Conservation (phyloP, 2,329 filamentous ascomycete species). For the Uncinocarpus reesii region DNA sequence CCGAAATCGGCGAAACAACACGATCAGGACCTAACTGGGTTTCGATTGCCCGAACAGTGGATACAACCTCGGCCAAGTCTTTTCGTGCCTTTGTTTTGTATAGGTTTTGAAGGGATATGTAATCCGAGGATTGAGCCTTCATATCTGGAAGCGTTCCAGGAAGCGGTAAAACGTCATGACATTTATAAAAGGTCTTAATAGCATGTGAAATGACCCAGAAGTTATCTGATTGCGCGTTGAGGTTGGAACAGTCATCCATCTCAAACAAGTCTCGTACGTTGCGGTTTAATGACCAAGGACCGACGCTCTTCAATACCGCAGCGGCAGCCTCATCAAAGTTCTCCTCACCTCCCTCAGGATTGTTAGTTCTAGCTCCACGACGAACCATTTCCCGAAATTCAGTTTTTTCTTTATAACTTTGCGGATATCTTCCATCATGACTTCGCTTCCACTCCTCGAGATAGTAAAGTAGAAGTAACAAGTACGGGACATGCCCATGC, state of each 20-base stretch:
- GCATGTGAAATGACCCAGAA: slow-evolving; percentile 89
- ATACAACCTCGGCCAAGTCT: slow-evolving; percentile 66
- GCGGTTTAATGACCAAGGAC: slow-evolving; percentile 55
- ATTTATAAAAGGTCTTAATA: slow-evolving; percentile 63
- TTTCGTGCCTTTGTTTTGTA: slow-evolving; percentile 80
- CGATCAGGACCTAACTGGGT: slow-evolving; percentile 27
- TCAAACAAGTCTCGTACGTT: slow-evolving; percentile 69
- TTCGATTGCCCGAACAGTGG: slow-evolving; percentile 50
- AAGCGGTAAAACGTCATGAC: slow-evolving; percentile 65
- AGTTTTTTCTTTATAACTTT: slow-evolving; percentile 73
- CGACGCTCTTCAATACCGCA: slow-evolving; percentile 80
- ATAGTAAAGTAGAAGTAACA: slow-evolving; percentile 72
- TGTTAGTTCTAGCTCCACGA: slow-evolving; percentile 57
- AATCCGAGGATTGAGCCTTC: slow-evolving; percentile 87
- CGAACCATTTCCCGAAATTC: slow-evolving; percentile 65
- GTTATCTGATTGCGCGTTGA: slow-evolving; percentile 43
- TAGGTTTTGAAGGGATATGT: slow-evolving; percentile 80
- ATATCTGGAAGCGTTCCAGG: slow-evolving; percentile 88
- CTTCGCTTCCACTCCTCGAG: slow-evolving; percentile 66
- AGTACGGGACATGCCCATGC: slow-evolving; percentile 84
- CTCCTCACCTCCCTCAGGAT: slow-evolving; percentile 79
- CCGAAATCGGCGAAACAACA: slow-evolving; percentile 42
- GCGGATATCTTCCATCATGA: slow-evolving; percentile 59
- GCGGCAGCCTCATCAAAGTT: slow-evolving; percentile 90
- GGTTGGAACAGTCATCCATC: slow-evolving; percentile 48